Evolutionary conservation across 495 filamentous ascomycete species (phyloP), one percentile per base, ranked within the genome.

Genomic region (Lichina pygmaea): DNA sequence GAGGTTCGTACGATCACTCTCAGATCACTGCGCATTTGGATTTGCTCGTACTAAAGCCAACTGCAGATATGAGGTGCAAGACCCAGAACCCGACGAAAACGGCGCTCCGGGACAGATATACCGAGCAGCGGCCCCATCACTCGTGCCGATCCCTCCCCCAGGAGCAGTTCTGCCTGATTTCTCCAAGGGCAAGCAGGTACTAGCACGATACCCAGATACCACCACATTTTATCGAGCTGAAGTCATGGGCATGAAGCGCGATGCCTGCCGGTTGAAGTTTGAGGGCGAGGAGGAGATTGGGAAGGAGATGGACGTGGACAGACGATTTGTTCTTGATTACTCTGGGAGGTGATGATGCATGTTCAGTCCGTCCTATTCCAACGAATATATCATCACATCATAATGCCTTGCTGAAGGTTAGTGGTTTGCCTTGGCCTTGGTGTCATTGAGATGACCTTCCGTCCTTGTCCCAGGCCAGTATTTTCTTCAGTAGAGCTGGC

Each of bases 221-320:
- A 93, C 89, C 2, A 94, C 86, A 0, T 99, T 99, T 54, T 99
- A 99, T 58, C 77, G 82, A 53, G 89, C 91, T 9, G 86, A 94
- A 51, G 86, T 97, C 13, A 85, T 83, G 65, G 75, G 75, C 0
- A 67, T 66, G 47, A 74, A 77, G 51, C 74, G 75, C 50, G 70
- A 72, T 34, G 24, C 43, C 15, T 77, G 72, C 47, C 61, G 70
- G 40, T 63, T 92, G 49, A 73, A 80, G 49, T 92, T 92, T 48
- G 83, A 92, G 55, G 81, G 80, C 9, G 83, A 92, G 54, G 80
- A 86, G 54, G 81, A 81, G 30, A 51, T 37, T 51, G 78, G 75
- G 44, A 77, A 77, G 52, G 78, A 82, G 47, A 65, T 70, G 42
- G 74, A 82, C 42, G 82, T 89, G 3, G 80, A 81, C 43, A 62